A percentile compares a stretch with the other conserved stretches of the same genome.
Conservation (phyloP, 345 rosid species). For the Moricandia moricandioides region DNA sequence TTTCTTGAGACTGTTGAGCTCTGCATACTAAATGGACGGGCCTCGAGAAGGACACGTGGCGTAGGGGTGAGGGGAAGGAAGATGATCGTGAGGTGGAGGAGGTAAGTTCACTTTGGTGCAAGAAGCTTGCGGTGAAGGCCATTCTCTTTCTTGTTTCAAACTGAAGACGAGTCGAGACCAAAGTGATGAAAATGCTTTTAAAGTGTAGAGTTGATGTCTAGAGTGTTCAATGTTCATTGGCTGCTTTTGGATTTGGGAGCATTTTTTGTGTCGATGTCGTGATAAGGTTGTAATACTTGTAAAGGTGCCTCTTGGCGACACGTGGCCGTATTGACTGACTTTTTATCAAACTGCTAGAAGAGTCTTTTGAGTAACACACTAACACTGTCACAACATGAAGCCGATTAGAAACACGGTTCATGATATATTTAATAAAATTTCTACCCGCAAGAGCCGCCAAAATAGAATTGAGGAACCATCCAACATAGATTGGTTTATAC, state of each 20-base stretch:
- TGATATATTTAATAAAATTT: background rate
- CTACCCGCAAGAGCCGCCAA: constrained; percentile 7
- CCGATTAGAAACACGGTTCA: constrained; percentile 28
- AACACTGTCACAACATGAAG: constrained; percentile 18
- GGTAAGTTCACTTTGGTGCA: constrained; percentile 61
- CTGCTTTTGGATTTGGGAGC: constrained; percentile 45
- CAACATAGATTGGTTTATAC: constrained; percentile 3
- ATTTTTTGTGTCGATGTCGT: constrained; percentile 37
- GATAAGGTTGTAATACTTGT: constrained; percentile 51
- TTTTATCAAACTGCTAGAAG: constrained; percentile 14
- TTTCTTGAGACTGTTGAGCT: constrained; percentile 56
- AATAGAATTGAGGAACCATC: constrained; percentile 1
- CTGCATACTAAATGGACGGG: constrained; percentile 54
- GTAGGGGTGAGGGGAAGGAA: constrained; percentile 37
- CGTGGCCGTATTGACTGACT: constrained; percentile 24
- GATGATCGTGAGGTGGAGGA: constrained; percentile 40
- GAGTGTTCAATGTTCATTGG: constrained; percentile 41
- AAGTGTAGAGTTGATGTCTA: background rate
- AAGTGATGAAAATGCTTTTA: constrained; percentile 2
- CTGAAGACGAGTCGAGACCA: background rate
- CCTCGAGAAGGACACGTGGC: constrained; percentile 44
- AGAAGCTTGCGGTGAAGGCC: constrained; percentile 72
- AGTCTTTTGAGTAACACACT: background rate
- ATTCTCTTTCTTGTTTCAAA: constrained; percentile 21
- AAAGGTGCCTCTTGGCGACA: constrained; percentile 45